Evolutionary conservation across 2,329 filamentous ascomycete species (phyloP), one percentile per base, ranked within the genome.

Genomic region (Thielaviopsis cerberus): DNA sequence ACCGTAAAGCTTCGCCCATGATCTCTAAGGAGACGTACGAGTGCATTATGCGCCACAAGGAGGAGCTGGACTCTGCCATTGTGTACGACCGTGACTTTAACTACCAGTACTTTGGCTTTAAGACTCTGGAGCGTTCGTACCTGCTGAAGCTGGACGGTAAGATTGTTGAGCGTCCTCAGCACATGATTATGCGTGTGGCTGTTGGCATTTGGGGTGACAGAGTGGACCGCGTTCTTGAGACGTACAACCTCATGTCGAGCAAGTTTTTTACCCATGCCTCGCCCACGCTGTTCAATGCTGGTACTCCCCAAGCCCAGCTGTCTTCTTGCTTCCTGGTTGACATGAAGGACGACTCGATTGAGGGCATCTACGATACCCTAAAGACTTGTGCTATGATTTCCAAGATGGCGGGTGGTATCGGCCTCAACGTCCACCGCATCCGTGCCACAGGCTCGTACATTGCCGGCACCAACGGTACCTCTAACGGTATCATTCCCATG

Each of bases 371-470:
- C 68, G 92, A 98, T 69, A 98, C 92, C 20, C 80, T 98, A 65
- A 98, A 98, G 82, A 97, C 88, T 1, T 98, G 92, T 73, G 92
- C 92, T 64, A 91, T 98, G 88, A 98, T 98, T 73, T 98, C 92
- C 68, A 98, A 98, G 81, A 97, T 92, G 74, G 92, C 92, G 65
- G 92, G 92, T 71, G 92, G 92, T 70, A 97, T 98, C 70, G 92
- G 92, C 66, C 78, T 98, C 63, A 97, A 98, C 68, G 84, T 91
- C 55, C 92, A 98, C 76, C 85, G 90, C 67, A 98, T 98, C 67
- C 89, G 92, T 71, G 88, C 92, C 62, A 98, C 92, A 57, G 91
- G 92, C 62, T 95, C 92, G 26, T 98, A 98, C 74, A 98, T 98
- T 72, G 88, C 86, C 62, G 92, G 92, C 67, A 98, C 92, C 66